phyloP scores from a whole-genome alignment of 805 yeast species.

The Tetrapisispora fleetii region DNA sequence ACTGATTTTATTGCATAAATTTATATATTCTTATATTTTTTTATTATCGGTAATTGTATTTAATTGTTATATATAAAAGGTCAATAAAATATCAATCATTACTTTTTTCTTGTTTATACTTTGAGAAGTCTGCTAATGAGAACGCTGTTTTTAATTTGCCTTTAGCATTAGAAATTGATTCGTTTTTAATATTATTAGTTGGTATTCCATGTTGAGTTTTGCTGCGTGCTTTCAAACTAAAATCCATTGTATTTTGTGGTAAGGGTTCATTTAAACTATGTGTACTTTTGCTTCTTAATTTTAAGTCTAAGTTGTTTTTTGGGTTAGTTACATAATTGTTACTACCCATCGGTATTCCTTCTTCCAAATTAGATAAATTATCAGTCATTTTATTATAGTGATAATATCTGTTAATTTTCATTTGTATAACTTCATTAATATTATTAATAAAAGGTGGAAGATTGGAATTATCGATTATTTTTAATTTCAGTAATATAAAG shows the following conservation, averaged over 20 bases:
- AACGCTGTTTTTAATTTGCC: constrained; percentile 14
- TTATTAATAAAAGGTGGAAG: not conserved
- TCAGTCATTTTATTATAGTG: constrained; percentile 1
- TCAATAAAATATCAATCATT: constrained; percentile 5
- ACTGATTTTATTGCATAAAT: no score
- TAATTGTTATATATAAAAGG: not conserved
- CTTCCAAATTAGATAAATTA: constrained; percentile 5
- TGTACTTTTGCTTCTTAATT: constrained; percentile 25
- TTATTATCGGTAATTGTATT: not conserved
- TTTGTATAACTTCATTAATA: constrained; percentile 6
- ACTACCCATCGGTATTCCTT: constrained; percentile 1
- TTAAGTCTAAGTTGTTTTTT: not conserved
- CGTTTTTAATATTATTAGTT: constrained; percentile 1
- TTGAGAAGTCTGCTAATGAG: constrained; percentile 25
- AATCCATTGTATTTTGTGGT: not conserved
- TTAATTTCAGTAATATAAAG: not conserved
- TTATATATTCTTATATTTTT: no score
- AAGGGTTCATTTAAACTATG: constrained; percentile 9
- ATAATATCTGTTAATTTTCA: not conserved
- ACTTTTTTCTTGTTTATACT: constrained; percentile 14
- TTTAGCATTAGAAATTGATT: constrained; percentile 4
- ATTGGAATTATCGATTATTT: not conserved
- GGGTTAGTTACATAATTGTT: not conserved
- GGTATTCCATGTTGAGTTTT: not conserved
- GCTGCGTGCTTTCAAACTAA: not conserved